Base-by-base conservation (phyloP, 202 grass and related monocot genomes). In the Cymbopogon flexuosus region DNA sequence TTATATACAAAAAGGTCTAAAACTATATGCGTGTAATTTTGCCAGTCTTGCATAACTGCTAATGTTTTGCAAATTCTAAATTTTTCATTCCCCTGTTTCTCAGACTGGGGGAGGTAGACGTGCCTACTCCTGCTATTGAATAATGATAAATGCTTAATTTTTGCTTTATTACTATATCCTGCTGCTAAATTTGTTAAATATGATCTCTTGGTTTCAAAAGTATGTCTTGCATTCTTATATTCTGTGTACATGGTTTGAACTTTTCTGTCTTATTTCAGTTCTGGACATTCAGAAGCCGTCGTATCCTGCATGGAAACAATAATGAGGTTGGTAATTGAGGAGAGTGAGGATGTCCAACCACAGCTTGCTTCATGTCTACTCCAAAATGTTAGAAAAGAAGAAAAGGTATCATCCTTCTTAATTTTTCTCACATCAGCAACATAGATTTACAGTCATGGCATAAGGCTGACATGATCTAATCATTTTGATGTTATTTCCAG, bases 321-420 rank as follows among this genome's bases (percentile, higher is more conserved):
- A 88, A 96, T 99, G 96, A 91, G 64, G 62, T 76, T 96, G 16
- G 93, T 99, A 56, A 90, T 99, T 72, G 90, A 96, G 54, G 96
- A 99, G 64, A 96, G 90, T 68, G 96, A 99, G 63, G 93, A 99
- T 45, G 84, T 99, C 14, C 83, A 90, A 18, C 67, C 43, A 43
- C 74, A 88, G 19, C 62, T 99, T 64, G 79, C 88, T 35, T 88
- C 75, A 31, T 91, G 80, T 83, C 84, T 99, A 52, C 87, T 99
- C 4, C 56, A 90, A 63, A 90, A 88, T 67, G 87, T 90, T 49
- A 93, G 83, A 78, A 90, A 86, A 62, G 78, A 87, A 22, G 79
- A 88, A 34, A 92, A 80, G 79, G 96, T 96, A 88, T 83, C 22
- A 16, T 30, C 11, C 7, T 45, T 40, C 3, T n/a, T 18, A 29